Conservation (phyloP, 2,329 filamentous ascomycete genomes). For the Diplocarpon rosae region DNA sequence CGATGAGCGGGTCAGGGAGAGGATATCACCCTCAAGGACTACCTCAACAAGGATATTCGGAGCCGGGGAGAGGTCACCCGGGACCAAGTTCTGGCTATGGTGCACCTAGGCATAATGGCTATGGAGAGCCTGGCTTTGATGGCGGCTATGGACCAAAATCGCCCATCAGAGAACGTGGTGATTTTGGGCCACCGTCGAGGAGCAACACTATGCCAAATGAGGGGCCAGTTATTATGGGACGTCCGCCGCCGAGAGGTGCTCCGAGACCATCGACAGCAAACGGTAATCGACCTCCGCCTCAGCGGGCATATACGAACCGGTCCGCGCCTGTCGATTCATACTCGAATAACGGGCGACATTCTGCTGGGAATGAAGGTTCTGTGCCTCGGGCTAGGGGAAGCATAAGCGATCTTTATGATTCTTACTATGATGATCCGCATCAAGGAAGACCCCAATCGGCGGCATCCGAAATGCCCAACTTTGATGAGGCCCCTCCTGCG, state of each 20-base stretch:
- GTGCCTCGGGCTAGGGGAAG: slow-evolving; percentile 27
- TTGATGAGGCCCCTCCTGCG: slow-evolving; percentile 15
- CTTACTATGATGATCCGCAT: slow-evolving; percentile 37
- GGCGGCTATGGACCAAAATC: slow-evolving; percentile 15
- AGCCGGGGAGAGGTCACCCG: slow-evolving; percentile 18
- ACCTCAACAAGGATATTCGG: slow-evolving; percentile 20
- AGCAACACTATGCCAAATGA: slow-evolving; percentile 52
- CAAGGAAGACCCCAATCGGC: slow-evolving; percentile 15
- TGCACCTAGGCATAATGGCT: slow-evolving; percentile 20
- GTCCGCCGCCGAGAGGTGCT: slow-evolving; percentile 30
- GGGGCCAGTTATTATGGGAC: slow-evolving; percentile 31
- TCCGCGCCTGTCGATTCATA: slow-evolving; percentile 13
- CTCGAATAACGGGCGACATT: slow-evolving; percentile 4
- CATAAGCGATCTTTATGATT: slow-evolving; percentile 43
- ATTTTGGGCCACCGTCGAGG: slow-evolving; percentile 41
- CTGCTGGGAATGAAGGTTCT: slow-evolving; percentile 9
- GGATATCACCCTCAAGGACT: slow-evolving; percentile 18
- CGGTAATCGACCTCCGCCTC: slow-evolving; percentile 41
- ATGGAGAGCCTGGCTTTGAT: slow-evolving; percentile 20
- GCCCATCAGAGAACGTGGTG: slow-evolving; percentile 25
- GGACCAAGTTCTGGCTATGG: slow-evolving; percentile 13
- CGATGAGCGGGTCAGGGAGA: slow-evolving; percentile 17
- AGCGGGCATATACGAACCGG: slow-evolving; percentile 39
- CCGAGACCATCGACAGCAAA: slow-evolving; percentile 45
- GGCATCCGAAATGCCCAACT: slow-evolving; percentile 25